phyloP scores from a whole-genome alignment of 192 early-diverging fungal species.

The Coemansia sp. region DNA sequence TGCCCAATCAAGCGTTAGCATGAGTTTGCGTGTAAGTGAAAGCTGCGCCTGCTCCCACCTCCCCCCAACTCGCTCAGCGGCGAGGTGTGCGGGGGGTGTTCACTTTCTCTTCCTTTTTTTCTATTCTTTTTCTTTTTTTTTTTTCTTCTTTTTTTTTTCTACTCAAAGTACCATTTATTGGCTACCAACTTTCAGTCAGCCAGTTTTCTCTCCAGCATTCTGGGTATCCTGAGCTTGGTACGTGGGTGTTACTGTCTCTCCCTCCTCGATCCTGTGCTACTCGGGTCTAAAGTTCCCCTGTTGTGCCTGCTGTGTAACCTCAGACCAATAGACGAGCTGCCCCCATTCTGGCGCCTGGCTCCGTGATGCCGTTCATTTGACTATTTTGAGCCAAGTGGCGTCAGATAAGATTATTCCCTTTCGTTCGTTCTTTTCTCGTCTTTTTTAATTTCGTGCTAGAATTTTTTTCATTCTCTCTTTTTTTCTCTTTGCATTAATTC shows the following conservation, averaged over 20 bases:
- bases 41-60: not conserved
- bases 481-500: not conserved
- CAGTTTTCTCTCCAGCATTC: not conserved
- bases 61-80: not conserved
- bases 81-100: not conserved
- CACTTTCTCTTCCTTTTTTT: not conserved
- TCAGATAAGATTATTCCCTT: not conserved
- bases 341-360: not conserved
- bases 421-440: not conserved
- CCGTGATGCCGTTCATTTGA: not conserved
- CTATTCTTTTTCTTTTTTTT: not conserved
- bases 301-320: not conserved
- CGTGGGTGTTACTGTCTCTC: slow-evolving; percentile 3
- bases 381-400: not conserved
- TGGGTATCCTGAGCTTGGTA: slow-evolving; percentile 8
- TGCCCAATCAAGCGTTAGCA: slow-evolving; percentile 7
- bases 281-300: not conserved
- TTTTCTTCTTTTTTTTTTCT: not conserved
- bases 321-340: not conserved
- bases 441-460: not conserved
- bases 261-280: slow-evolving; percentile 2
- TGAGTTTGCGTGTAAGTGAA: not conserved
- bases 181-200: not conserved
- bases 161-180: not conserved
- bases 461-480: not conserved